Evolutionary conservation across 306 rosid species (phyloP).

Genomic region (Glycyrrhiza uralensis): DNA sequence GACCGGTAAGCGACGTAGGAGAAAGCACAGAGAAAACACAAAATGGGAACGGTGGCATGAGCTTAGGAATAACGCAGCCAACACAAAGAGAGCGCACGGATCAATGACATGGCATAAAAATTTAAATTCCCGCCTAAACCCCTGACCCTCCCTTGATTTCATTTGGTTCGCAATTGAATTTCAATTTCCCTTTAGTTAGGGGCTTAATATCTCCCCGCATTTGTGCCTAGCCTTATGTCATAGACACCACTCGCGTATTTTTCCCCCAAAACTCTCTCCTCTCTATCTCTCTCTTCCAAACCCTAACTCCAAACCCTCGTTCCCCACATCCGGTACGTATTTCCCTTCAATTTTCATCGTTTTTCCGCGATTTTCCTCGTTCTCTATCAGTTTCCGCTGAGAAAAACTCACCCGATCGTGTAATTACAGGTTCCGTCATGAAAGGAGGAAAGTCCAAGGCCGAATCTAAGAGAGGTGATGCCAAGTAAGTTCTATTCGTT

Average conservation of each 20-base stretch:
- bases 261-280: not conserved
- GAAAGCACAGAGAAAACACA: slow-evolving; percentile 44
- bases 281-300: slow-evolving; percentile 27
- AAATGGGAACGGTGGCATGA: not conserved
- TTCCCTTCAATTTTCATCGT: not conserved
- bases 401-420: slow-evolving; percentile 26
- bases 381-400: not conserved
- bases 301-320: slow-evolving; percentile 36
- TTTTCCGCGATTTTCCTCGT: not conserved
- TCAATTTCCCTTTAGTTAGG: slow-evolving; percentile 48
- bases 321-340: slow-evolving; percentile 17
- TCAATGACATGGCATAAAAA: slow-evolving; percentile 67
- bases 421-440: slow-evolving; percentile 56
- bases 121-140: slow-evolving; percentile 91
- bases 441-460: slow-evolving; percentile 71
- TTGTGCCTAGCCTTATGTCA: slow-evolving; percentile 6
- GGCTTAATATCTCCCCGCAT: slow-evolving; percentile 46
- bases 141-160: slow-evolving; percentile 34
- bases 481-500: slow-evolving; percentile 50
- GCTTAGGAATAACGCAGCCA: slow-evolving; percentile 41
- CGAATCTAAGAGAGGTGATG: slow-evolving; percentile 58
- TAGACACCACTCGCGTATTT: not conserved
- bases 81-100: slow-evolving; percentile 40
- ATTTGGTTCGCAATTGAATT: slow-evolving; percentile 81
- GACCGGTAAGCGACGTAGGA: not conserved